These are phyloP conservation scores for Fusarium sublunatum DNA, from an alignment of 2,329 filamentous ascomycete genomes.

Conservation along the genomic window DNA sequence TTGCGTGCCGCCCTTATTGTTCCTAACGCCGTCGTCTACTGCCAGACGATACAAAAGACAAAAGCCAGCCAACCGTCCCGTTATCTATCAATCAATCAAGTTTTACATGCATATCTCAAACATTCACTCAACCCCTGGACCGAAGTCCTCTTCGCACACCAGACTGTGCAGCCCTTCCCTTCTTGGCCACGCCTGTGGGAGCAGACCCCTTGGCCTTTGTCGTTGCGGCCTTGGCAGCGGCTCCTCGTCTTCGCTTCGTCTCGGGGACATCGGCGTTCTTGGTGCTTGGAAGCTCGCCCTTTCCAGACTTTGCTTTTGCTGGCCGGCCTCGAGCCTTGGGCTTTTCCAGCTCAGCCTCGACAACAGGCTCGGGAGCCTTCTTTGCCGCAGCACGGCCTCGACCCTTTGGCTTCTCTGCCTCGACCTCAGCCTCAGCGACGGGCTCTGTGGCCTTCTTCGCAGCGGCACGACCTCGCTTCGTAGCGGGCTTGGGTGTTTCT, in stretches of 20 bases:
- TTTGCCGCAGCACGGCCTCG: slow-evolving; percentile 31
- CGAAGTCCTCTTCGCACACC: slow-evolving; percentile 36
- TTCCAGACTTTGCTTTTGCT: slow-evolving; percentile 40
- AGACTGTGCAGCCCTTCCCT: slow-evolving; percentile 26
- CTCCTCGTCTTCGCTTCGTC: slow-evolving; percentile 30
- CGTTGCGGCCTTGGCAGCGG: slow-evolving; percentile 9
- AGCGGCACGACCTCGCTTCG: slow-evolving; percentile 29
- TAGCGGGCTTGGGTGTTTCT: slow-evolving; percentile 1
- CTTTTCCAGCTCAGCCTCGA: slow-evolving; percentile 16
- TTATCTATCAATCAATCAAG: not conserved
- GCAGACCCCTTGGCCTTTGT: slow-evolving; percentile 22
- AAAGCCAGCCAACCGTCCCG: not conserved
- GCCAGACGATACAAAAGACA: slow-evolving; percentile 4
- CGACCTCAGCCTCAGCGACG: not conserved
- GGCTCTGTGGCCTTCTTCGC: slow-evolving; percentile 14
- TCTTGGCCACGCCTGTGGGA: slow-evolving; percentile 38
- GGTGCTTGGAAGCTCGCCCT: slow-evolving; percentile 38
- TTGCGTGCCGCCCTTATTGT: slow-evolving; percentile 7
- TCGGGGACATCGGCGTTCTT: slow-evolving; percentile 16
- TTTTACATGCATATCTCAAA: slow-evolving; percentile 2
- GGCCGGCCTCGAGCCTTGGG: slow-evolving; percentile 34
- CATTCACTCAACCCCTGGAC: slow-evolving; percentile 25
- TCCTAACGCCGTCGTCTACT: slow-evolving; percentile 6
- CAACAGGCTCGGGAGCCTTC: slow-evolving; percentile 3
- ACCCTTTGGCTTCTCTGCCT: slow-evolving; percentile 2